Evolutionary conservation across 2,329 filamentous ascomycete genomes (phyloP).

Genomic region (Cordyceps militaris): DNA sequence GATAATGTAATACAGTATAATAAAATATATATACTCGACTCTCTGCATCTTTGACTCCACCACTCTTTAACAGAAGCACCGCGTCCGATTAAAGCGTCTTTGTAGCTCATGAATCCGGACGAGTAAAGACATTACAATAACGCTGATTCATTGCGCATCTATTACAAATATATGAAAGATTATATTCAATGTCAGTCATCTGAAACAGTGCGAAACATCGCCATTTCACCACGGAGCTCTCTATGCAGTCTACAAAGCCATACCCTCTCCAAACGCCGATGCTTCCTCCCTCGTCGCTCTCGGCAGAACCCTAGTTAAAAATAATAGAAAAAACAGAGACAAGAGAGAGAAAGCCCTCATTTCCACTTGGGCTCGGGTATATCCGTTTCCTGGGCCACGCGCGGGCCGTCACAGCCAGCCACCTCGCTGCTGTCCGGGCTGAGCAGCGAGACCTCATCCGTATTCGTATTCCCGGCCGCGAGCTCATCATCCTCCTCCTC

Average conservation of each 20-base stretch:
- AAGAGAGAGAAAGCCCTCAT: not conserved
- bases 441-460: conserved; percentile 26
- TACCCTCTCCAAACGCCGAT: conserved; percentile 4
- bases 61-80: no score
- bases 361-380: conserved; percentile 20
- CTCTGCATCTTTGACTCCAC: no score
- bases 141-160: no score
- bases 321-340: not conserved
- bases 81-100: no score
- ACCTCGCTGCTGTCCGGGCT: conserved; percentile 18
- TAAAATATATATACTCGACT: not conserved
- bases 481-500: conserved; percentile 28
- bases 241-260: no score
- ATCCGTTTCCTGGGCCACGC: conserved; percentile 21
- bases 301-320: not conserved
- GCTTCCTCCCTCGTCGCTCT: not conserved
- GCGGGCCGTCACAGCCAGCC: conserved; percentile 18
- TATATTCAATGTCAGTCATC: no score
- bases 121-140: no score
- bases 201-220: no score
- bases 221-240: no score
- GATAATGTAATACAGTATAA: not conserved
- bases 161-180: no score
- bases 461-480: conserved; percentile 12
- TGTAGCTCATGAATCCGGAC: no score